Evolutionary conservation across 2,329 filamentous ascomycete species (phyloP), one percentile per base, ranked within the genome.

Genomic region (Ophiostoma quercus): DNA sequence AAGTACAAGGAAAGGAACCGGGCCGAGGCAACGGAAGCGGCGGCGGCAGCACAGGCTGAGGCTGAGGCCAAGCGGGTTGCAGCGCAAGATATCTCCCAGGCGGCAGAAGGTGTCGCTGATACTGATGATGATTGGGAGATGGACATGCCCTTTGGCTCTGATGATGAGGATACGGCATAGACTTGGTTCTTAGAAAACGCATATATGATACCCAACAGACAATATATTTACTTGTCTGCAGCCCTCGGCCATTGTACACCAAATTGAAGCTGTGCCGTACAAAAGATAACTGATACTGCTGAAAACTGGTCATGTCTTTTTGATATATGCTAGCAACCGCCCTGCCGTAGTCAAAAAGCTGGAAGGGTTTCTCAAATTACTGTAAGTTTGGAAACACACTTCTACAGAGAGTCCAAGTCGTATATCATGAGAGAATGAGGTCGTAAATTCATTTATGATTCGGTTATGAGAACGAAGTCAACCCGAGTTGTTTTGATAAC

Each of bases 1-100:
- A 19, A 51, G 51, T 70, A 72, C 66, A 69, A 66, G 6, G 67
- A 60, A 37, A 51, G 68, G 16, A 73, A 74, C 68, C 70, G 62
- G 66, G 41, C 70, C n/a, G 32, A 29, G 25, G 29, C 25, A 11
- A 43, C 32, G 3, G 29, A 57, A 60, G 67, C 67, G n/a, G 69
- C 57, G 32, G 66, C 57, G 4, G 41, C 14, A 7, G 41, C n/a
- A 0, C 57, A 41, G n/a, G 57, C 25, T 14, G 54, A 29, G 19
- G 54, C 37, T 14, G n/a, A 37, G 22, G 34, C 51, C 3, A 47
- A 25, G 5, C 47, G 39, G 37, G 34, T 25, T 3, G 25, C 14
- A 14, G 5, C 29, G 47, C 14, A 47, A 14, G 9, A 12, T 37
- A 12, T n/a, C 9, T 3, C 32, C 32, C 29, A 37, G 32, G 0